Percentiles rank a stretch among this genome's conserved stretches.
Evolutionary conservation across 352 stramenopile genomes (phyloP).

Genomic region (Phytophthora pistaciae): DNA sequence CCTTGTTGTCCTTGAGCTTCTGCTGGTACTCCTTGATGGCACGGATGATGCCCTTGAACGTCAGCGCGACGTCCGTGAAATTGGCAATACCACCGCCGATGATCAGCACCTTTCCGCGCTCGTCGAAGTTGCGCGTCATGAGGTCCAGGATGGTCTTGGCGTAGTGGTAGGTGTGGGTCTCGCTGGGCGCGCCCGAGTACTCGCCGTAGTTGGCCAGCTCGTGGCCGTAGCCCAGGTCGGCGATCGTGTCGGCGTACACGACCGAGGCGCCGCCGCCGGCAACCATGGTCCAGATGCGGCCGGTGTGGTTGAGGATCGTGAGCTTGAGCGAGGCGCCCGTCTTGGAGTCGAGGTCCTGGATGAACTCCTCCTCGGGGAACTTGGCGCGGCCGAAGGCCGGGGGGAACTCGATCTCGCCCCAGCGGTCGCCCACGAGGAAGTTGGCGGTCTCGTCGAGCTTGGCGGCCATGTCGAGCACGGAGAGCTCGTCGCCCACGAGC

Average conservation of each 20-base stretch:
- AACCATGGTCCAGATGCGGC: slow-evolving; percentile 98
- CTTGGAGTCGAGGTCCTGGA: slow-evolving; percentile 95
- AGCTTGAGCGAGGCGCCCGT: slow-evolving; percentile 97
- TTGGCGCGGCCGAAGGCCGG: slow-evolving; percentile 96
- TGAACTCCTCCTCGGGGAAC: slow-evolving; percentile 97
- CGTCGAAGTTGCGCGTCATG: slow-evolving; percentile 94
- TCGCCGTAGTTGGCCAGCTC: slow-evolving; percentile 98
- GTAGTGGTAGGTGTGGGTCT: slow-evolving; percentile 98
- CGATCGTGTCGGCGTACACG: slow-evolving; percentile 98
- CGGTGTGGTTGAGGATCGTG: slow-evolving; percentile 96
- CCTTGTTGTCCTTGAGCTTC: slow-evolving; percentile 91
- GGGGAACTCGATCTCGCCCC: slow-evolving; percentile 96
- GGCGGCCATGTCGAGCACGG: slow-evolving; percentile 95
- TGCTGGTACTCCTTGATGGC: slow-evolving; percentile 94
- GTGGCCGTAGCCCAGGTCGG: slow-evolving; percentile 93
- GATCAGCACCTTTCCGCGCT: slow-evolving; percentile 96
- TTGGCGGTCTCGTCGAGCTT: slow-evolving; percentile 98
- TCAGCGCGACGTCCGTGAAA: slow-evolving; percentile 98
- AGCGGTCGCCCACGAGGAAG: slow-evolving; percentile 94
- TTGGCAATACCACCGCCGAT: slow-evolving; percentile 98
- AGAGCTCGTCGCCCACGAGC: slow-evolving; percentile 92
- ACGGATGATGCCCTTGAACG: slow-evolving; percentile 98
- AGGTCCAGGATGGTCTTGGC: slow-evolving; percentile 96
- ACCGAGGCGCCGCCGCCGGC: slow-evolving; percentile 96
- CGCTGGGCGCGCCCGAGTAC: slow-evolving; percentile 97